phyloP scores from a whole-genome alignment of 2,329 filamentous ascomycete genomes.

The Teratosphaeria zuluensis region DNA sequence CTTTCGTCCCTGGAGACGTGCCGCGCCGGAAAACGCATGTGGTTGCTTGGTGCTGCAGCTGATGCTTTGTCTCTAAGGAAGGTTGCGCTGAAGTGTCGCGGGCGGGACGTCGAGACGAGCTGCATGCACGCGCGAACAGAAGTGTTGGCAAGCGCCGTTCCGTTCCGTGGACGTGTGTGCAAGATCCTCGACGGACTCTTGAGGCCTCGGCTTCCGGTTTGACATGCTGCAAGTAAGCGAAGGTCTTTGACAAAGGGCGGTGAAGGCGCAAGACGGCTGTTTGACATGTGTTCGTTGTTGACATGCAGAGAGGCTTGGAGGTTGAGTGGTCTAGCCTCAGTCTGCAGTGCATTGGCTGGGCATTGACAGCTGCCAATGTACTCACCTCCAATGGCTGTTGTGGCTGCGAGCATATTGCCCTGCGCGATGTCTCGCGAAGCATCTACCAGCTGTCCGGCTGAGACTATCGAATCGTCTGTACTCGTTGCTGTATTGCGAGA shows the following conservation, averaged over 20 bases:
- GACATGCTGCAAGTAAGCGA: neutral
- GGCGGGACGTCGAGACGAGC: neutral
- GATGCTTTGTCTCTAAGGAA: neutral
- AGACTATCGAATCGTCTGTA: neutral
- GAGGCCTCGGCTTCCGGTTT: neutral
- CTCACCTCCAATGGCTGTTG: neutral
- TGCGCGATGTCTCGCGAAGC: neutral
- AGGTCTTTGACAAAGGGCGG: neutral
- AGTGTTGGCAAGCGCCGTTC: neutral
- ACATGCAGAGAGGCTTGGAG: neutral
- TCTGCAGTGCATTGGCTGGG: neutral
- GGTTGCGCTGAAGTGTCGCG: neutral
- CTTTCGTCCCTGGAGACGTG: neutral
- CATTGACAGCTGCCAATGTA: neutral
- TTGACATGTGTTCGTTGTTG: neutral
- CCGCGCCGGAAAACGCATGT: neutral
- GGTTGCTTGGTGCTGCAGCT: neutral
- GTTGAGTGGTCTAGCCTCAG: neutral
- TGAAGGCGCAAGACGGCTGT: neutral
- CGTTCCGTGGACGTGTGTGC: too few relatives aligned
- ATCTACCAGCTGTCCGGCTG: neutral
- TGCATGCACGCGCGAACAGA: neutral
- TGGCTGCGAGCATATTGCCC: too few relatives aligned
- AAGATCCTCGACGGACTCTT: neutral
- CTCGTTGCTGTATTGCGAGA: neutral